Evolutionary conservation across 257 asterid species (phyloP).

Genomic region (Rubia yunnanensis): DNA sequence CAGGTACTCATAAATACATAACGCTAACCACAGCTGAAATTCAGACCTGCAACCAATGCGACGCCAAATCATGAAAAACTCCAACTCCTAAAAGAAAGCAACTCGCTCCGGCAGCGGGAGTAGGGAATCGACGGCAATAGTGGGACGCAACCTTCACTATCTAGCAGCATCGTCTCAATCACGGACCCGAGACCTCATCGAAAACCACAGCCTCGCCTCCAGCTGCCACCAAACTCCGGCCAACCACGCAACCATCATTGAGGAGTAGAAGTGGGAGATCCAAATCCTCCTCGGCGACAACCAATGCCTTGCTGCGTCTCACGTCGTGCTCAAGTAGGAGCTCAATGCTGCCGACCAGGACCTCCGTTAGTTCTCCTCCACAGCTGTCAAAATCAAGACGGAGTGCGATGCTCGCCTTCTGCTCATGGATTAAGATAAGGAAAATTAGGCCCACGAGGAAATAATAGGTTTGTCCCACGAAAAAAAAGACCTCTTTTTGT

Average conservation of each 20-base stretch:
- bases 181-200: too few relatives aligned
- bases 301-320: conserved; percentile 60
- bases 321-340: conserved; percentile 60
- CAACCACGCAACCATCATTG: conserved; percentile 20
- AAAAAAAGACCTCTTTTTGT: too few relatives aligned
- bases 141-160: conserved; percentile 13
- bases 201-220: conserved; percentile 20
- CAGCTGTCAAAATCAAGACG: conserved; percentile 47
- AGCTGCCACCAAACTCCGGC: conserved; percentile 9
- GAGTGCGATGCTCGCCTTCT: too few relatives aligned
- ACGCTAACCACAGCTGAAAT: too few relatives aligned
- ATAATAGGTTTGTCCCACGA: too few relatives aligned
- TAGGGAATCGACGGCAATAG: conserved; percentile 3
- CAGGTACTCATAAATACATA: too few relatives aligned
- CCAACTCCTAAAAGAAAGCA: too few relatives aligned
- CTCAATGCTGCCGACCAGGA: conserved; percentile 46
- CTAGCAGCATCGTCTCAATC: conserved; percentile 8
- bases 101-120: neutral
- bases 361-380: conserved; percentile 44
- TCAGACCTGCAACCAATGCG: too few relatives aligned
- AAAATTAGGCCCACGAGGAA: too few relatives aligned
- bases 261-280: conserved; percentile 51
- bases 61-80: too few relatives aligned
- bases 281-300: conserved; percentile 59
- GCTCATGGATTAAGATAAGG: too few relatives aligned